Evolutionary conservation across 2,329 filamentous ascomycete genomes (phyloP).

Genomic region (Hyphodiscus sp.): DNA sequence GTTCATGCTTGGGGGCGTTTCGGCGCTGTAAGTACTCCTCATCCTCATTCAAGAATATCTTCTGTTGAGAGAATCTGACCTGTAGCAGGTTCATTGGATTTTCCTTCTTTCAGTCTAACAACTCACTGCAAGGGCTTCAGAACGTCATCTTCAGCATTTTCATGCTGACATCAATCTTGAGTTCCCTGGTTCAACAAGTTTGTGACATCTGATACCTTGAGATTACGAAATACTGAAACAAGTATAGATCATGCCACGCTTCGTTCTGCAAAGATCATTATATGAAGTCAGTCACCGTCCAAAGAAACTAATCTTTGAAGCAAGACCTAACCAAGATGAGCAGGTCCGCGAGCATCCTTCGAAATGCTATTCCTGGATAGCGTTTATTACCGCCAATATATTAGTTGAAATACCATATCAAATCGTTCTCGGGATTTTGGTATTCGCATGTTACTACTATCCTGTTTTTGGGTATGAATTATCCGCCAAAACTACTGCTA

Average conservation of each 20-base stretch:
- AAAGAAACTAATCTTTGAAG: background rate
- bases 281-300: constrained; percentile 46
- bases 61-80: background rate
- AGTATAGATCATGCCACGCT: constrained; percentile 60
- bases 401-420: constrained; percentile 84
- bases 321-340: background rate
- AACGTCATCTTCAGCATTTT: constrained; percentile 69
- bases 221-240: background rate
- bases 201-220: background rate
- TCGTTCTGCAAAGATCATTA: constrained; percentile 60
- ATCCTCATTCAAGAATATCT: background rate
- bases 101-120: constrained; percentile 56
- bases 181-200: constrained; percentile 52
- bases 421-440: constrained; percentile 63
- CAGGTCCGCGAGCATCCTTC: constrained; percentile 27
- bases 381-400: constrained; percentile 41
- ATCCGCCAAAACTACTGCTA: background rate
- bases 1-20: constrained; percentile 44
- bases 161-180: constrained; percentile 65
- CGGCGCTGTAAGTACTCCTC: constrained; percentile 28
- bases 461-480: constrained; percentile 39
- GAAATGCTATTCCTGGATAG: constrained; percentile 32
- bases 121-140: constrained; percentile 58
- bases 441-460: constrained; percentile 81
- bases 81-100: constrained; percentile 53